Evolutionary conservation across 1,284 basidiomycete species (phyloP), one percentile per base, ranked within the genome.

Genomic region (Irpex lacteus): DNA sequence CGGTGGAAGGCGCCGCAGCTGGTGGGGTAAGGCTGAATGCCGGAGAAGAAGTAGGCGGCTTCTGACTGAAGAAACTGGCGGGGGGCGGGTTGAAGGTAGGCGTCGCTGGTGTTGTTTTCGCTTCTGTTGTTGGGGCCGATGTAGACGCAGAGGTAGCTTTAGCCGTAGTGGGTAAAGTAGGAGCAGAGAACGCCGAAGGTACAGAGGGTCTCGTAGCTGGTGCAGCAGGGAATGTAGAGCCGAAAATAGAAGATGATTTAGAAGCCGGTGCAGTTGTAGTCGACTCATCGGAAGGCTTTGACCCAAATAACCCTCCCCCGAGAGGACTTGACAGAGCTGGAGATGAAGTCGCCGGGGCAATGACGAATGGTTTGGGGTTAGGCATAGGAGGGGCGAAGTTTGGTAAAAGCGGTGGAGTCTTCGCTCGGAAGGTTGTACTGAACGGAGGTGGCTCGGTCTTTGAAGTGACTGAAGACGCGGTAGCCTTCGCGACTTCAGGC

Each of bases 391-490:
- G 56, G 4, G 66, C 60, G n/a, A 61, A 62, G 15, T 56, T 52
- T 61, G 60, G 73, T 5, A 72, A 63, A 44, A 81, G 70, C 0
- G 85, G 85, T 3, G 85, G 83, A 1, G 71, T 74, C 61, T 73
- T 73, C 50, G 76, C 67, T 63, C 74, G 56, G 67, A 72, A 60
- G 15, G 54, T 61, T 53, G 2, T n/a, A 6, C 47, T 56, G 37
- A 32, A 57, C 53, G 26, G 53, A 19, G 26, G 38, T 44, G 32
- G n/a, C n/a, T 37, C 32, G 6, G 21, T 36, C 19, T 70, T 67
- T 11, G 63, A 52, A 3, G 67, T 52, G 4, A 56, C 26, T 7
- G 60, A 50, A 3, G 50, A 57, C 4, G 19, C 57, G 19, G 26
- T 57, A 37, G 52, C 61, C 26, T 62, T 63, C 9, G 60, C 63